phyloP scores from a whole-genome alignment of 2,329 filamentous ascomycete genomes.

The Microsporum canis region DNA sequence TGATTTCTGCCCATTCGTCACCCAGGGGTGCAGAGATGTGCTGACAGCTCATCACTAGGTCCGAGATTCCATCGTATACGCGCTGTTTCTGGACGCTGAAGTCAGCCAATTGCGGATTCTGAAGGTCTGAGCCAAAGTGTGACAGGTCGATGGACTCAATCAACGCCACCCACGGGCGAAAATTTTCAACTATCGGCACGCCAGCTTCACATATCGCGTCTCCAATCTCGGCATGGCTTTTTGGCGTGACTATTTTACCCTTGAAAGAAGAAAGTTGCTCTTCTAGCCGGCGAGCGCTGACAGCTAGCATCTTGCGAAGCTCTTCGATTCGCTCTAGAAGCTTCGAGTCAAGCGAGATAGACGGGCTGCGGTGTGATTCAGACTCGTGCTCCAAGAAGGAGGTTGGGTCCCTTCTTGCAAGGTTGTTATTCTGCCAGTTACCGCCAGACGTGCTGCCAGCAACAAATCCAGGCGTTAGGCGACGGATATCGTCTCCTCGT shows the following conservation, averaged over 20 bases:
- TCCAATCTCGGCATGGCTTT: conserved; percentile 66
- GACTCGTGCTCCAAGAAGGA: conserved; percentile 77
- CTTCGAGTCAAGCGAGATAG: conserved; percentile 59
- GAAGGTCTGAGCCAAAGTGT: conserved; percentile 62
- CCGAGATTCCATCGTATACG: conserved; percentile 84
- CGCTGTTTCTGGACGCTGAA: conserved; percentile 87
- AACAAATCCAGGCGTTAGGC: conserved; percentile 88
- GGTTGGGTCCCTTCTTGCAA: conserved; percentile 52
- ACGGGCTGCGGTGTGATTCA: conserved; percentile 60
- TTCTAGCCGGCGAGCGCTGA: conserved; percentile 75
- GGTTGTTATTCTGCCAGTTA: conserved; percentile 66
- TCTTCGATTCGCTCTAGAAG: conserved; percentile 77
- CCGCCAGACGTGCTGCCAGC: conserved; percentile 73
- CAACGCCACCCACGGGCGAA: conserved; percentile 77
- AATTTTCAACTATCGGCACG: conserved; percentile 71
- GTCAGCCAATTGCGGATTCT: conserved; percentile 74
- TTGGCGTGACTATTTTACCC: conserved; percentile 70
- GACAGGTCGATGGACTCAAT: conserved; percentile 88
- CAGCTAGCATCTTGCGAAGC: conserved; percentile 71
- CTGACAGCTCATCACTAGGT: conserved; percentile 78
- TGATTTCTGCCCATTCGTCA: conserved; percentile 92
- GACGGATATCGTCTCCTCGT: conserved; percentile 80
- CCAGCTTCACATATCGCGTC: conserved; percentile 72
- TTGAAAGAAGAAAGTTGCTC: conserved; percentile 59
- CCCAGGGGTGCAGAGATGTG: conserved; percentile 80